phyloP scores from a whole-genome alignment of 345 rosid genomes.

The Mangifera indica region DNA sequence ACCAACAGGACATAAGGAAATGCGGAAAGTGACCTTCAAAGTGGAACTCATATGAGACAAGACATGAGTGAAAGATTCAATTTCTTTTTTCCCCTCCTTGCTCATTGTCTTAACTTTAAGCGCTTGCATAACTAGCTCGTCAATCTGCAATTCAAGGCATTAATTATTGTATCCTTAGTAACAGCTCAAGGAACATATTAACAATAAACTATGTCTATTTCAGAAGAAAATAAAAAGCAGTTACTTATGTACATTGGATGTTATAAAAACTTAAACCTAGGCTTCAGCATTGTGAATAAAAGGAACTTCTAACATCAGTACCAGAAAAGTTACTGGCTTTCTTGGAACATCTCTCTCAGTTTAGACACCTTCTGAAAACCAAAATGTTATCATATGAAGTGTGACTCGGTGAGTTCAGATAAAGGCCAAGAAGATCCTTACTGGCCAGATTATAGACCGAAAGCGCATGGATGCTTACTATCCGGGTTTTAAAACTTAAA shows the following conservation, averaged over 20 bases:
- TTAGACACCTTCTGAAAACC: background rate
- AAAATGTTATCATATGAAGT: background rate
- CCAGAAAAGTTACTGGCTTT: no score
- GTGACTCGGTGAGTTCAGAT: background rate
- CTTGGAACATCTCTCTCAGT: no score
- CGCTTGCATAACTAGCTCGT: conserved; percentile 78
- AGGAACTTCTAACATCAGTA: background rate
- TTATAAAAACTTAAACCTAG: no score
- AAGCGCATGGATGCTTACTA: background rate
- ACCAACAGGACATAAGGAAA: background rate
- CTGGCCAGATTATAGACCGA: background rate
- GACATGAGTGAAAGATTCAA: conserved; percentile 50
- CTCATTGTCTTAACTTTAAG: conserved; percentile 36
- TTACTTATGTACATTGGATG: background rate
- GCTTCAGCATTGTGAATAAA: background rate
- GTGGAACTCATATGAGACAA: conserved; percentile 63
- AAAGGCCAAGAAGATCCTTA: background rate
- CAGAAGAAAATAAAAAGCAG: background rate
- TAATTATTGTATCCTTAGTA: conserved; percentile 4
- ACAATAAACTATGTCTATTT: background rate
- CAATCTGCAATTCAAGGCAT: conserved; percentile 48
- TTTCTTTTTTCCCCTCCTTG: conserved; percentile 55
- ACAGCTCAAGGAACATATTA: background rate
- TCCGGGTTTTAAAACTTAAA: background rate
- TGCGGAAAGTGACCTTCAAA: conserved; percentile 51